A percentile compares a stretch with the other conserved stretches of the same genome.
phyloP scores from a whole-genome alignment of 306 rosid species.

The Oemleria cerasiformis region DNA sequence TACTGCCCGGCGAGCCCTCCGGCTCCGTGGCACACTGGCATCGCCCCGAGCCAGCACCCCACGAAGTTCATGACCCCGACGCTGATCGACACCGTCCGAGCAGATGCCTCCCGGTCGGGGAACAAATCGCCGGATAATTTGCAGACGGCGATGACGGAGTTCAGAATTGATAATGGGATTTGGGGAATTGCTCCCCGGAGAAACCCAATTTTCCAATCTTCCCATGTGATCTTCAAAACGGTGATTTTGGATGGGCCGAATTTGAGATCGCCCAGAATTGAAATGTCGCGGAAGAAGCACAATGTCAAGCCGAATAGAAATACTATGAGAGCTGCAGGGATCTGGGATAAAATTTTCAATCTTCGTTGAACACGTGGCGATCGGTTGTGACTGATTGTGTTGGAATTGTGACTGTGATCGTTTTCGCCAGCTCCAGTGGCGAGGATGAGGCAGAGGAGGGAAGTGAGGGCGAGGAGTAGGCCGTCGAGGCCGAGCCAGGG shows the following conservation, averaged over 20 bases:
- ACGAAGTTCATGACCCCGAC: no score
- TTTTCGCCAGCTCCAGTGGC: constrained; percentile 67
- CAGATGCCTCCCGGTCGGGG: constrained; percentile 71
- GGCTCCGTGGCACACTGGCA: constrained; percentile 89
- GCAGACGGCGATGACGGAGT: constrained; percentile 79
- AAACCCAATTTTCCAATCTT: constrained; percentile 68
- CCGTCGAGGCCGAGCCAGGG: constrained; percentile 73
- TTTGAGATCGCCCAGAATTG: constrained; percentile 37
- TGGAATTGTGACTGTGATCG: neutral
- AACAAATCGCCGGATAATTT: constrained; percentile 73
- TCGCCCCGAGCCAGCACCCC: constrained; percentile 93
- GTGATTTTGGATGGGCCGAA: no score
- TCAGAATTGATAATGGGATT: constrained; percentile 62
- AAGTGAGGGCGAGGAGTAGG: constrained; percentile 43
- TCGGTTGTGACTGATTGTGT: neutral
- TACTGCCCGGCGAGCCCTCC: constrained; percentile 89
- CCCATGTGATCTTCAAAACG: no score
- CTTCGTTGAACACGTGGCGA: constrained; percentile 13
- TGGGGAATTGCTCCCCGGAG: constrained; percentile 71
- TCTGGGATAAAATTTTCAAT: constrained; percentile 32
- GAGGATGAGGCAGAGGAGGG: constrained; percentile 48
- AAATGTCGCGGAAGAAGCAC: constrained; percentile 59
- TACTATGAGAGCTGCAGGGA: constrained; percentile 65
- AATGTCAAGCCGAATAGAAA: constrained; percentile 52
- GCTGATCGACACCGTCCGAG: constrained; percentile 56